Evolutionary conservation across 2,329 filamentous ascomycete species (phyloP).

Genomic region (Graphiopsis chlorocephala): DNA sequence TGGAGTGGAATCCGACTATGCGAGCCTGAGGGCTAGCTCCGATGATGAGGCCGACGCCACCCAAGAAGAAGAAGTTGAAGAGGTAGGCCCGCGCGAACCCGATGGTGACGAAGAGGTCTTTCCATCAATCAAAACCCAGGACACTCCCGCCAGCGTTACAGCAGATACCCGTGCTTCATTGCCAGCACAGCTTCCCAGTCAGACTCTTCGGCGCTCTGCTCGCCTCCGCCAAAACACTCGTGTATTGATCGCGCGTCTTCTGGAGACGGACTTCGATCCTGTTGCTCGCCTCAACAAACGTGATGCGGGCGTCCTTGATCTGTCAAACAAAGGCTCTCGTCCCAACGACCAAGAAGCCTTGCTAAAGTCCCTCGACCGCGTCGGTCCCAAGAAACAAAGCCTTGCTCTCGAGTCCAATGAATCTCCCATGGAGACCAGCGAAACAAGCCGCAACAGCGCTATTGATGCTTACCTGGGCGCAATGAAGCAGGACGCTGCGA

Average conservation of each 20-base stretch:
- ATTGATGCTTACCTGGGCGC: not conserved
- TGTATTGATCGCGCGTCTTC: not conserved
- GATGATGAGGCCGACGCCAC: not conserved
- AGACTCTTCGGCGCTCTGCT: not conserved
- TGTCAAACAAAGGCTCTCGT: not conserved
- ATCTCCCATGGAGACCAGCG: not conserved
- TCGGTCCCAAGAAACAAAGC: not conserved
- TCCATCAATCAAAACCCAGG: not conserved
- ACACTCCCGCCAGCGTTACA: not conserved
- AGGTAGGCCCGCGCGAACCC: not conserved
- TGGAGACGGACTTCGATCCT: not conserved
- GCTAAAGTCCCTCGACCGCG: not conserved
- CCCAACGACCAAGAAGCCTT: too few species aligned
- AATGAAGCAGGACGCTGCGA: not conserved
- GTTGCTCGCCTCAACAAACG: not conserved
- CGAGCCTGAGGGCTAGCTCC: not conserved
- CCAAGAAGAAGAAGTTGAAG: not conserved
- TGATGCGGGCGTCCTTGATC: fast-evolving
- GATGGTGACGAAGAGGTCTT: not conserved
- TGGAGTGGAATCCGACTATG: not conserved
- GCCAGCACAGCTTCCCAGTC: not conserved
- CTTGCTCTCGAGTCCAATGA: not conserved
- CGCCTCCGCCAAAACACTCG: not conserved
- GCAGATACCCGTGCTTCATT: not conserved
- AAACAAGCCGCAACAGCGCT: not conserved